Base-by-base conservation (phyloP, 1,284 basidiomycete genomes). In the Amylostereum areolatum region DNA sequence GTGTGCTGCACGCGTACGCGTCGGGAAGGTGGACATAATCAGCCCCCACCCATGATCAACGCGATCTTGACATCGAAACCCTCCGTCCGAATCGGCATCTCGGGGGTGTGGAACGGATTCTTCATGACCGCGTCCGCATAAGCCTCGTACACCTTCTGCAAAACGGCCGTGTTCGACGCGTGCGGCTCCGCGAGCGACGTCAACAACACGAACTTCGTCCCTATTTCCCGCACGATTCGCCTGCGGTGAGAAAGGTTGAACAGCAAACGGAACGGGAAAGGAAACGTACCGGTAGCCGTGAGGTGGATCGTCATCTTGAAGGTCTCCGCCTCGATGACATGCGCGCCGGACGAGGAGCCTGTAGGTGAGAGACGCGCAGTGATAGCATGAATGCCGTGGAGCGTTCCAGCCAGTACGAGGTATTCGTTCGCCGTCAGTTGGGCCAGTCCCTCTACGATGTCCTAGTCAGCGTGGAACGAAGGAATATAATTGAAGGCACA, bases 371-470 rank as follows among this genome's bases (percentile, higher is more conserved):
- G 75, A 37, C 92, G 83, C 54, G 89, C 88, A 0, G 96, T 97
- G 61, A 99, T 99, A 10, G 97, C 97, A 62, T 99, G 97, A 40
- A 99, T 97, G 46, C 96, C 95, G 59, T 99, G 97, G 46, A 99
- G 71, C 6, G 97, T 99, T 45, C 97, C 96, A 2, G 97, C 97
- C 30, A 99, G 82, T 24, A 99, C 91, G 52, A 99, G 85, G 59
- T 97, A 90, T 66, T 98, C 96, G 70, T 99, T 99, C n/a, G 96
- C 93, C 5, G 89, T 85, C 55, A 95, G 71, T 49, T 83, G 81
- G 6, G 91, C 85, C 41, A 97, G 83, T 9, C 90, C 91, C 60
- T 94, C 94, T 95, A 61, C 41, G 35, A 46, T 28, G 37, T 51
- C 51, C 52, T 48, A 45, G 50, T 36, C 45, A 39, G 33, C 34